Evolutionary conservation across 106 monocot species (phyloP).

Genomic region (Narthecium ossifragum): DNA sequence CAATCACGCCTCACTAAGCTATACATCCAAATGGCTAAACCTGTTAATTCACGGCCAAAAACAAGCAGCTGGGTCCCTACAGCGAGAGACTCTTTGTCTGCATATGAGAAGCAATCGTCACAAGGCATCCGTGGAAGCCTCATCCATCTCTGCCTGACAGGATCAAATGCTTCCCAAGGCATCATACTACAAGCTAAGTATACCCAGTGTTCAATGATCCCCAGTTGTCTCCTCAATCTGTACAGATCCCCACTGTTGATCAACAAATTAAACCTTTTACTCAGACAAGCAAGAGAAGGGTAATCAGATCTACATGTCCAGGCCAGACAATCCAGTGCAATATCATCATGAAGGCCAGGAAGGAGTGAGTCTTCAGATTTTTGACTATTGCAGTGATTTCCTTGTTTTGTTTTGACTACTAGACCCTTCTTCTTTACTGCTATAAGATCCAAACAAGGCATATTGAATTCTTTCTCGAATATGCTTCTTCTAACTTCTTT

Average conservation of each 20-base stretch:
- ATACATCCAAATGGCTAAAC: conserved; percentile 82
- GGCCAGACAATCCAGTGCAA: conserved; percentile 57
- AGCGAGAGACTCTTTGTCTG: conserved; percentile 88
- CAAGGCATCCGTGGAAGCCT: conserved; percentile 81
- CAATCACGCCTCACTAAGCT: conserved; percentile 48
- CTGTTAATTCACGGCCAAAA: conserved; percentile 77
- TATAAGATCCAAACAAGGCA: conserved; percentile 12
- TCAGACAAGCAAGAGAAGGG: conserved; percentile 54
- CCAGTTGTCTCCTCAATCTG: conserved; percentile 49
- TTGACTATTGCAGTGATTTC: conserved; percentile 18
- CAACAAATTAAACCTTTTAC: conserved; percentile 43
- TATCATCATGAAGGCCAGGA: conserved; percentile 64
- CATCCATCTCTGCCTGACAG: conserved; percentile 57
- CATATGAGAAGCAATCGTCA: conserved; percentile 75
- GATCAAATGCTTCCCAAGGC: conserved; percentile 91
- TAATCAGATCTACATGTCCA: conserved; percentile 69
- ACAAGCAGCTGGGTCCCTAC: conserved; percentile 87
- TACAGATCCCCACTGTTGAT: conserved; percentile 70
- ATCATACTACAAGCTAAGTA: conserved; percentile 66
- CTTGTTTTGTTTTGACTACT: conserved; percentile 11
- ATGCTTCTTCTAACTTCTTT: conserved; percentile 13
- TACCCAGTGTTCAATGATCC: conserved; percentile 71
- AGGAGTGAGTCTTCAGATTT: conserved; percentile 45
- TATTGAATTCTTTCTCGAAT: conserved; percentile 14
- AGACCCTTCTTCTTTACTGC: conserved; percentile 13